Percentiles rank a stretch among this genome's conserved stretches.
These are phyloP conservation scores for Cladorrhinum samala DNA, from an alignment of 495 filamentous ascomycete species.

Conservation along the genomic window DNA sequence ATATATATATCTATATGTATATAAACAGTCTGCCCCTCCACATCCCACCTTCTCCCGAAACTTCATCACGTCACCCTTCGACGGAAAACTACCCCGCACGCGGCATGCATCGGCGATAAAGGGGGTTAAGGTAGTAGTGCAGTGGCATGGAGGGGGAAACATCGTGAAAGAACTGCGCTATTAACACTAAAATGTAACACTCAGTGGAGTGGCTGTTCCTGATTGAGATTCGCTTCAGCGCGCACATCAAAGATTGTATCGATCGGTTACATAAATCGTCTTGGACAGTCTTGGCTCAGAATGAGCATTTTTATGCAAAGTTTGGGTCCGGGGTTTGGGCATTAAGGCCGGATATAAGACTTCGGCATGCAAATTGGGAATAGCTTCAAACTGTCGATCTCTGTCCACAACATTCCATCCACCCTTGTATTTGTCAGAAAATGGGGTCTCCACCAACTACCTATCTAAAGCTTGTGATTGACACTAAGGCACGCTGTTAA, in stretches of 20 bases:
- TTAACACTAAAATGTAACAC: background rate
- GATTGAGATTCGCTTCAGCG: background rate
- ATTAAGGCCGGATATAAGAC: background rate
- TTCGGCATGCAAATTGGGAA: background rate
- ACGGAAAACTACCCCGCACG: slow-evolving; percentile 5
- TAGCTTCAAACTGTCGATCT: too few species aligned
- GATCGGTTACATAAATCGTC: background rate
- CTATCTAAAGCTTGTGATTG: slow-evolving; percentile 45
- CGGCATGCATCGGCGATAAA: slow-evolving; percentile 11
- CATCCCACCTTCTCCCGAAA: background rate
- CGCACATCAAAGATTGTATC: too few species aligned
- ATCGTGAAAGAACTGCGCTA: background rate
- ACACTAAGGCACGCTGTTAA: slow-evolving; percentile 32
- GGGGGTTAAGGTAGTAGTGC: background rate
- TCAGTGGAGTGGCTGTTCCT: background rate
- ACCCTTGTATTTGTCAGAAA: background rate
- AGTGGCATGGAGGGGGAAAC: background rate
- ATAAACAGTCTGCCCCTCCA: too few species aligned
- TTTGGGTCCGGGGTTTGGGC: background rate
- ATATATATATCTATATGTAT: too few species aligned
- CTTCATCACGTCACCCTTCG: background rate
- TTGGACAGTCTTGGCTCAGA: too few species aligned
- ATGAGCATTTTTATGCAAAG: too few species aligned
- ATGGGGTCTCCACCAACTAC: slow-evolving; percentile 14
- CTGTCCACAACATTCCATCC: too few species aligned